Percentiles rank a stretch among this genome's conserved stretches.
phyloP scores from a whole-genome alignment of 2,329 filamentous ascomycete genomes.

The Pseudogymnoascus pannorum region DNA sequence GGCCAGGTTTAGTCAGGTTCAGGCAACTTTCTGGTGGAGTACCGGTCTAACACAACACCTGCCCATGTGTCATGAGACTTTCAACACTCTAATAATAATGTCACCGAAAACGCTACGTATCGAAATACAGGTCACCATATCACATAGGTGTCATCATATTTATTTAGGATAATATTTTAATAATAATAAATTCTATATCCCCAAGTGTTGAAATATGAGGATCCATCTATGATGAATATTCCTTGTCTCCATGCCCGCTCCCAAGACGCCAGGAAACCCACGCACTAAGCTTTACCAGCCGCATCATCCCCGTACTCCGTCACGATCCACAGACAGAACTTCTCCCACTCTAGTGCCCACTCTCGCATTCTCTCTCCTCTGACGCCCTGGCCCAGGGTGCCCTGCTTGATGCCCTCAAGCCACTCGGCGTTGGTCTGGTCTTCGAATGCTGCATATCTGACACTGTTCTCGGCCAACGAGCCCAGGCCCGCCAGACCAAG shows the following conservation, averaged over 20 bases:
- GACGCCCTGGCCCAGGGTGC: slow-evolving; percentile 60
- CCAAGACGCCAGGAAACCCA: not conserved
- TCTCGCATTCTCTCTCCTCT: slow-evolving; percentile 67
- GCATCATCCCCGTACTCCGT: slow-evolving; percentile 56
- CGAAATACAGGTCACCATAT: not conserved
- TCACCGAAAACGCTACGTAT: not conserved
- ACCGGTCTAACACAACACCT: not conserved
- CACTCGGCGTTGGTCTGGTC: slow-evolving; percentile 67
- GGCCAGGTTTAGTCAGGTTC: slow-evolving; percentile 1
- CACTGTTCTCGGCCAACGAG: slow-evolving; percentile 83
- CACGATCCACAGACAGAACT: slow-evolving; percentile 86
- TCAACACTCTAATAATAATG: not conserved
- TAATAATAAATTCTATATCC: not conserved
- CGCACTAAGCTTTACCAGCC: not conserved
- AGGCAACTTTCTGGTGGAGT: not conserved
- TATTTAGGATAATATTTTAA: not conserved
- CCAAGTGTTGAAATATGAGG: slow-evolving; percentile 6
- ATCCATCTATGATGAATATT: not conserved
- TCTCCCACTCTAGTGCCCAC: slow-evolving; percentile 79
- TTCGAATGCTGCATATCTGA: slow-evolving; percentile 84
- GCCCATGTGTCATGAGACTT: not conserved
- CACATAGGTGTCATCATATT: not conserved
- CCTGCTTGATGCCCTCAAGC: slow-evolving; percentile 64
- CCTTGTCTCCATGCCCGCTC: not conserved
- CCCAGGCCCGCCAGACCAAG: slow-evolving; percentile 81